Evolutionary conservation across 345 rosid genomes (phyloP).

Genomic region (Arabidopsis thaliana): TAIR10.1 NC_003070.9:5583501-5584000

Average conservation of each 20-base stretch:
- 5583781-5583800: constrained; percentile 49
- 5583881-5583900: constrained; percentile 55
- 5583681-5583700: constrained; percentile 61
- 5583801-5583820: constrained; percentile 60
- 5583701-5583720: constrained; percentile 85
- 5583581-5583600: constrained; percentile 32
- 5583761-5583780: constrained; percentile 78
- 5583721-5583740: constrained; percentile 94
- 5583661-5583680: not conserved
- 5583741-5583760: constrained; percentile 86
- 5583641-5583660: constrained; percentile 7
- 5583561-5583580: constrained; percentile 61
- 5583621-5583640: not conserved
- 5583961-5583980: constrained; percentile 42
- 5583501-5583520: constrained; percentile 82
- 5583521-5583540: constrained; percentile 65
- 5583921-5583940: constrained; percentile 91
- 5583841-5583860: constrained; percentile 19
- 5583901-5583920: constrained; percentile 71
- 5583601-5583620: constrained; percentile 8
- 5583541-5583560: constrained; percentile 60
- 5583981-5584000: constrained; percentile 41
- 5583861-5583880: constrained; percentile 16
- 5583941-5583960: constrained; percentile 57
- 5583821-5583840: constrained; percentile 49